A percentile compares a stretch with the other conserved stretches of the same genome.
phyloP scores from a whole-genome alignment of 2,329 filamentous ascomycete species.

The Ceratocystis diversiconidia region DNA sequence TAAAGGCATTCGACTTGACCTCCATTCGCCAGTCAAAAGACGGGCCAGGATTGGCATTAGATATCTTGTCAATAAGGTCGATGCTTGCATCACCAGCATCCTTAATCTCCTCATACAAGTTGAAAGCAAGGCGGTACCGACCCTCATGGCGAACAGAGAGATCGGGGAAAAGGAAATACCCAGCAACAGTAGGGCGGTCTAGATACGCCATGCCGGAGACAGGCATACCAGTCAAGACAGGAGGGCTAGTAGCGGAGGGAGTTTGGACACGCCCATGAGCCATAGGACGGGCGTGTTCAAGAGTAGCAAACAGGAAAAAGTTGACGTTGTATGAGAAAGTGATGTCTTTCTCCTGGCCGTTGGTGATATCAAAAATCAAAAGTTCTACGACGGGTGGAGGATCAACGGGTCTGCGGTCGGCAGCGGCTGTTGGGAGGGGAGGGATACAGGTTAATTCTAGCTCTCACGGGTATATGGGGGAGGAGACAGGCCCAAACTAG shows the following conservation, averaged over 20 bases:
- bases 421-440: constrained; percentile 43
- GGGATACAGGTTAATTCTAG: not conserved
- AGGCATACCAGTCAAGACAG: constrained; percentile 84
- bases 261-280: constrained; percentile 63
- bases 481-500: no score
- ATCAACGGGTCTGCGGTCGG: constrained; percentile 83
- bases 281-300: constrained; percentile 73
- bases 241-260: constrained; percentile 53
- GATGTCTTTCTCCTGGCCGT: constrained; percentile 50
- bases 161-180: constrained; percentile 97
- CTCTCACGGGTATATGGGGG: not conserved
- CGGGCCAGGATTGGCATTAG: constrained; percentile 32
- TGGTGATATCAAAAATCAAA: constrained; percentile 57
- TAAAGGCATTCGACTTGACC: constrained; percentile 75
- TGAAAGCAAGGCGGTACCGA: constrained; percentile 80
- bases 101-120: constrained; percentile 87
- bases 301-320: constrained; percentile 90
- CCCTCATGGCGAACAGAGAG: constrained; percentile 92
- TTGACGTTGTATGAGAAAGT: constrained; percentile 92
- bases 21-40: constrained; percentile 73
- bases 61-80: constrained; percentile 27
- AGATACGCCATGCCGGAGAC: constrained; percentile 94
- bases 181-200: constrained; percentile 63
- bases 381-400: constrained; percentile 89
- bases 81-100: constrained; percentile 64